Base-by-base conservation (phyloP, 2,329 filamentous ascomycete genomes). In the Ophiostoma quercus region DNA sequence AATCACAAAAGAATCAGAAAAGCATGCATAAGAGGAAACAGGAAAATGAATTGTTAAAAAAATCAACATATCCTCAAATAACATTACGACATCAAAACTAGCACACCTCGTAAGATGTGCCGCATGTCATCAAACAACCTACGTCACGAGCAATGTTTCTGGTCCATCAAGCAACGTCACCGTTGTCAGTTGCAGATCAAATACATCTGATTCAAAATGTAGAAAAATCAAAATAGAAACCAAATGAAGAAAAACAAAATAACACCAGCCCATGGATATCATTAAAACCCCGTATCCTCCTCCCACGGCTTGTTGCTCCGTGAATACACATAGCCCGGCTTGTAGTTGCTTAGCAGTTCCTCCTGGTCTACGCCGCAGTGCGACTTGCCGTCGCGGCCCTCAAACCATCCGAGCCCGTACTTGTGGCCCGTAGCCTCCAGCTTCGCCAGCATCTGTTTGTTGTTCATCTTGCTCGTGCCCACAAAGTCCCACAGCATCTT, bases 301-400 rank as follows among this genome's bases (percentile, higher is more conserved):
- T 75, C 73, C 85, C 85, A 88, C 34, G 85, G 85, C 75, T 83
- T 81, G 69, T 83, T 85, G 34, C 81, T 81, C 72, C 79, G 76
- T 19, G 79, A 78, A 41, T 82, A 82, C 70, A 84, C 82, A 62
- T 84, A 77, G 5, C 89, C 89, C 76, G 90, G 88, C 77, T 85
- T 87, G 77, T 92, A 94, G 70, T 78, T 80, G 71, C 84, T 85
- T 71, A 84, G 80, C 75, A 94, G 80, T 77, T 90, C 88, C 80
- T 94, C 91, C 79, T 92, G 84, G 76, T 94, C 91, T 70, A 94
- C 86, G 14, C 91, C 91, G 76, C 90, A 90, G 80, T 94, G 91
- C 72, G 86, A 85, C 77, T 89, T 84, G 3, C 88, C 88, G 77
- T 94, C 91, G 22, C 90, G 81, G 0, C 91, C 91, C 57, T 81